Percentiles rank a stretch among this genome's conserved stretches.
Evolutionary conservation across 345 rosid genomes (phyloP).

Genomic region (Tarenaya hassleriana): DNA sequence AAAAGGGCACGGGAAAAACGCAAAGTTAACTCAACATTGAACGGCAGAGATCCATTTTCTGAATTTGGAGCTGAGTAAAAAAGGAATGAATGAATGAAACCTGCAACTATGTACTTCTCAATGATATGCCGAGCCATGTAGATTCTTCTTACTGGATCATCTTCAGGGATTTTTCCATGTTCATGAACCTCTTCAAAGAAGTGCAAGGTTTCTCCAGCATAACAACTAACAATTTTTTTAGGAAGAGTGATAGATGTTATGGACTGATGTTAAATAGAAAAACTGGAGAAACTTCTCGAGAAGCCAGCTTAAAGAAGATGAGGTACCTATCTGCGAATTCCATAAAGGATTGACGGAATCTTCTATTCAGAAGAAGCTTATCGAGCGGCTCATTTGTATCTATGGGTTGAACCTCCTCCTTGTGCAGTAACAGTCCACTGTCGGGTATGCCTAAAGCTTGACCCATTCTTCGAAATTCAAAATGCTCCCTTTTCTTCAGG

Average conservation of each 20-base stretch:
- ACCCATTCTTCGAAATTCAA: constrained; percentile 66
- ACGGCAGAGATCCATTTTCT: not conserved
- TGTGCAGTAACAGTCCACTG: constrained; percentile 57
- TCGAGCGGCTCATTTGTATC: constrained; percentile 71
- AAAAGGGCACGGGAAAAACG: too few species aligned
- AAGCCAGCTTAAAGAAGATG: not conserved
- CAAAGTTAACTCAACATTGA: not conserved
- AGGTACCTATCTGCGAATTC: constrained; percentile 84
- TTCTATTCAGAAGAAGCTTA: constrained; percentile 72
- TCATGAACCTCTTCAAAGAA: constrained; percentile 80
- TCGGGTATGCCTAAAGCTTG: constrained; percentile 86
- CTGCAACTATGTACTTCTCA: constrained; percentile 68
- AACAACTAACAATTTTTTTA: constrained; percentile 45
- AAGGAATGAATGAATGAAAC: constrained; percentile 34
- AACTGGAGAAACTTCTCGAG: not conserved
- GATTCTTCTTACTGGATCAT: constrained; percentile 65
- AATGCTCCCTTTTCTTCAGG: constrained; percentile 57
- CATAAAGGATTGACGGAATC: constrained; percentile 77
- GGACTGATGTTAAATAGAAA: not conserved
- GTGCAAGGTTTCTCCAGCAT: constrained; percentile 89
- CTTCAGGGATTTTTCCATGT: constrained; percentile 57
- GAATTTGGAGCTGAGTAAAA: not conserved
- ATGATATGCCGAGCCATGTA: constrained; percentile 89
- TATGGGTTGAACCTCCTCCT: constrained; percentile 39
- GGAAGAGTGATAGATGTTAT: constrained; percentile 4